phyloP scores from a whole-genome alignment of 768 basidiomycete species.

The Amylocystis lapponica region DNA sequence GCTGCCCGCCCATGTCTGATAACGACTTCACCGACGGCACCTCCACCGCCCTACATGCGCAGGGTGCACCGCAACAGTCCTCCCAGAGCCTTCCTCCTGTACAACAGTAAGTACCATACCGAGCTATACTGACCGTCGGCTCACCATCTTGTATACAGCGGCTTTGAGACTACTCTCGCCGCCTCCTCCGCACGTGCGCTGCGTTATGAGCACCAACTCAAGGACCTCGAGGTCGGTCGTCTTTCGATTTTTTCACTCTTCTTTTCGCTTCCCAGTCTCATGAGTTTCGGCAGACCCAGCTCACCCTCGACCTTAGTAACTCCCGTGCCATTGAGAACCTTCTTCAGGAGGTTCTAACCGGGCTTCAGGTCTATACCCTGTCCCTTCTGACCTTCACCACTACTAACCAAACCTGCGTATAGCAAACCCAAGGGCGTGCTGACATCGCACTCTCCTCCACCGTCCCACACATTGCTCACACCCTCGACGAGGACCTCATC shows the following conservation, averaged over 20 bases:
- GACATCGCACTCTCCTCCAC: constrained; percentile 52
- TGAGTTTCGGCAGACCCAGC: constrained; percentile 41
- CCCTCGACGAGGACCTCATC: constrained; percentile 57
- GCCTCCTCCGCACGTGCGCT: constrained; percentile 12
- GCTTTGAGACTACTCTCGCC: constrained; percentile 11
- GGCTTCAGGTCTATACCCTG: constrained; percentile 46
- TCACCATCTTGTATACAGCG: constrained; percentile 2
- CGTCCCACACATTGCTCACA: constrained; percentile 54
- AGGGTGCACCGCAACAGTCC: not conserved
- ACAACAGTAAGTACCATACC: too few relatives aligned
- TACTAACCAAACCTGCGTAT: constrained; percentile 2
- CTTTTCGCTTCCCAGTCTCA: not conserved
- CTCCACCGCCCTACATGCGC: not conserved
- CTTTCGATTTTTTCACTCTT: not conserved
- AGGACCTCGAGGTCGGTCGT: constrained; percentile 19
- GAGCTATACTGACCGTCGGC: too few relatives aligned
- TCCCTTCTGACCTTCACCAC: not conserved
- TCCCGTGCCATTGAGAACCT: constrained; percentile 68
- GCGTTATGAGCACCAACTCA: constrained; percentile 18
- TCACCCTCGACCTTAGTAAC: constrained; percentile 68
- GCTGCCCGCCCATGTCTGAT: too few relatives aligned
- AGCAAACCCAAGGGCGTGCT: constrained; percentile 58
- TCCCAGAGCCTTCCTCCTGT: too few relatives aligned
- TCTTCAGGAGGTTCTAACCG: constrained; percentile 57
- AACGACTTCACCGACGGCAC: too few relatives aligned